phyloP scores from a whole-genome alignment of 2,329 filamentous ascomycete genomes.

The Paramyrothecium roridum region DNA sequence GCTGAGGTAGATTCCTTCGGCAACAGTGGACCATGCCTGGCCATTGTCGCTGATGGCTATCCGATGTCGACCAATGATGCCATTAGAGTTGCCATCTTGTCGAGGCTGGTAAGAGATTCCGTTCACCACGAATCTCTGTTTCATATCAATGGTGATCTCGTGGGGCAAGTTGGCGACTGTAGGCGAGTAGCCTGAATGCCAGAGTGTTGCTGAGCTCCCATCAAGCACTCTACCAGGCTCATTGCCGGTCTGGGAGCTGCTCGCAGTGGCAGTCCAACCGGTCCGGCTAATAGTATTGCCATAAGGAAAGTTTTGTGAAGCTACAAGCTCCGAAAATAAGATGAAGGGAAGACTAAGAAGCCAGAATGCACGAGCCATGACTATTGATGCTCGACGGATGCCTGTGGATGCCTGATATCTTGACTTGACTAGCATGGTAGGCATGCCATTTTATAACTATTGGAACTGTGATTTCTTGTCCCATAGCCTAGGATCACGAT shows the following conservation, averaged over 20 bases:
- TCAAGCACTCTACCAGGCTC: background rate
- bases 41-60: background rate
- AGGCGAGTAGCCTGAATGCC: background rate
- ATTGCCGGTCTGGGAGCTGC: background rate
- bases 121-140: background rate
- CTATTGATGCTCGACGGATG: background rate
- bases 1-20: background rate
- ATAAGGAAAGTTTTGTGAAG: background rate
- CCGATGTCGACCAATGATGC: background rate
- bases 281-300: background rate
- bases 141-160: background rate
- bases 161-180: background rate
- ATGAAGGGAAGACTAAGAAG: background rate
- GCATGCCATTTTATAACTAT: too few species aligned
- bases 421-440: too few species aligned
- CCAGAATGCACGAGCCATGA: background rate
- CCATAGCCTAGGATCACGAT: too few species aligned
- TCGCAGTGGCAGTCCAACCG: background rate
- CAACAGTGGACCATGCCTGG: background rate
- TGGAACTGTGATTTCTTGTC: too few species aligned
- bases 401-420: too few species aligned
- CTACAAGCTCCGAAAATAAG: background rate
- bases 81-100: background rate
- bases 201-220: background rate
- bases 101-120: background rate